Conservation (phyloP, 2,329 filamentous ascomycete genomes). For the Diaporthe batatas region DNA sequence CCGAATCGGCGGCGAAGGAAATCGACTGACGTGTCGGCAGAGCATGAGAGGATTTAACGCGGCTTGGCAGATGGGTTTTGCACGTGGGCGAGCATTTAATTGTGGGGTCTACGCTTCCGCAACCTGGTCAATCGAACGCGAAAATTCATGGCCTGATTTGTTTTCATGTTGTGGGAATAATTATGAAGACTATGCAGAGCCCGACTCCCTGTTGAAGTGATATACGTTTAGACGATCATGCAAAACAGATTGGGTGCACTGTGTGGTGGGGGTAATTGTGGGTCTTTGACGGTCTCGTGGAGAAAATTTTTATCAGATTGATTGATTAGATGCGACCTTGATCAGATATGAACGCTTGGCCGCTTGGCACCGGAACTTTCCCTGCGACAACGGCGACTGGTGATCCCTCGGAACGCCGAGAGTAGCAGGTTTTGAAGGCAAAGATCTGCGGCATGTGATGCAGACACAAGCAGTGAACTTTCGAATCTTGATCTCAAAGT, state of each 20-base stretch:
- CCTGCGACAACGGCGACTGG: background rate
- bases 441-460: too few relatives aligned
- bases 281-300: background rate
- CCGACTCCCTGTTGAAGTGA: background rate
- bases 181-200: background rate
- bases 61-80: background rate
- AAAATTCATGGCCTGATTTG: background rate
- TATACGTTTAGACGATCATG: constrained; percentile 1
- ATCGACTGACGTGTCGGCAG: background rate
- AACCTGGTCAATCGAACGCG: background rate
- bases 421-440: too few relatives aligned
- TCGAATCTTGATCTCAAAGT: background rate
- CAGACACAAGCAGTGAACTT: background rate
- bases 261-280: background rate
- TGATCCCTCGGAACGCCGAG: background rate
- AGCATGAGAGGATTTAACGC: background rate
- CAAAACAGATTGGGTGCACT: background rate
- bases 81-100: background rate
- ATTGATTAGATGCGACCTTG: constrained; percentile 18
- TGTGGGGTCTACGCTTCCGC: background rate
- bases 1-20: background rate
- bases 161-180: background rate
- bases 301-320: constrained; percentile 21
- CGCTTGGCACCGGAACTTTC: background rate
- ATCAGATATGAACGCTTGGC: constrained; percentile 3